These are phyloP conservation scores for Exophiala sp. DNA, from an alignment of 2,329 filamentous ascomycete genomes.

Conservation along the genomic window DNA sequence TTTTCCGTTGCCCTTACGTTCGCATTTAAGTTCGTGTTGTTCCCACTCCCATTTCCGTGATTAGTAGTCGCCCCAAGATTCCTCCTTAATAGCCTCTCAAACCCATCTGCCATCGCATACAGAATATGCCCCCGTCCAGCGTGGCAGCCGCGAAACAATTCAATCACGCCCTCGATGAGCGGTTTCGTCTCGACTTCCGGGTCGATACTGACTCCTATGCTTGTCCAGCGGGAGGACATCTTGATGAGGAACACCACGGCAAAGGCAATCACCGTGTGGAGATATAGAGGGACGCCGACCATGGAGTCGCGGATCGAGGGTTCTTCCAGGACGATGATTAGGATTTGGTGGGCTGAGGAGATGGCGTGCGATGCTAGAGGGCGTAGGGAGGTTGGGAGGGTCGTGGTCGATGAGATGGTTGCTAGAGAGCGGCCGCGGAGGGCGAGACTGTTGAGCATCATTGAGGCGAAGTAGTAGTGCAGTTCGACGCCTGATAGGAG, in stretches of 20 bases:
- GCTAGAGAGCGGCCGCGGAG: constrained; percentile 40
- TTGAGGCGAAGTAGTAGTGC: constrained; percentile 50
- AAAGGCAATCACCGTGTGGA: constrained; percentile 44
- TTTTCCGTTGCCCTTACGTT: no score
- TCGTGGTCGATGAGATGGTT: constrained; percentile 36
- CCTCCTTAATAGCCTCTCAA: constrained; percentile 24
- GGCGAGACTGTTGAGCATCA: constrained; percentile 46
- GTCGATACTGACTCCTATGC: constrained; percentile 28
- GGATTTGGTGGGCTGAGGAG: constrained; percentile 43
- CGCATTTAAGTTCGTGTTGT: no score
- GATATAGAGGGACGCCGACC: constrained; percentile 43
- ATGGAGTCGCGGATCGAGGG: constrained; percentile 44
- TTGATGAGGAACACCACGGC: constrained; percentile 43
- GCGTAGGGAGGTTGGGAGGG: constrained; percentile 22
- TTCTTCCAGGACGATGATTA: constrained; percentile 46
- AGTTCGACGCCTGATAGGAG: constrained; percentile 42
- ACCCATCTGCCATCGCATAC: constrained; percentile 28
- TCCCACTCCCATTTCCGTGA: neutral
- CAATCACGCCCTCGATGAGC: constrained; percentile 26
- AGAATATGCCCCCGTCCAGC: constrained; percentile 27
- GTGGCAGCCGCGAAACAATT: constrained; percentile 17
- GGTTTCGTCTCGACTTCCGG: constrained; percentile 26
- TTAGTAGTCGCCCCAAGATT: constrained; percentile 18
- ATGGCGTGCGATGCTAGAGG: constrained; percentile 41
- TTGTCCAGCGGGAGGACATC: constrained; percentile 30